Percentiles rank a stretch among this genome's conserved stretches.
Evolutionary conservation across 2,329 filamentous ascomycete genomes (phyloP).

Genomic region (Penicillium hesseltinei): DNA sequence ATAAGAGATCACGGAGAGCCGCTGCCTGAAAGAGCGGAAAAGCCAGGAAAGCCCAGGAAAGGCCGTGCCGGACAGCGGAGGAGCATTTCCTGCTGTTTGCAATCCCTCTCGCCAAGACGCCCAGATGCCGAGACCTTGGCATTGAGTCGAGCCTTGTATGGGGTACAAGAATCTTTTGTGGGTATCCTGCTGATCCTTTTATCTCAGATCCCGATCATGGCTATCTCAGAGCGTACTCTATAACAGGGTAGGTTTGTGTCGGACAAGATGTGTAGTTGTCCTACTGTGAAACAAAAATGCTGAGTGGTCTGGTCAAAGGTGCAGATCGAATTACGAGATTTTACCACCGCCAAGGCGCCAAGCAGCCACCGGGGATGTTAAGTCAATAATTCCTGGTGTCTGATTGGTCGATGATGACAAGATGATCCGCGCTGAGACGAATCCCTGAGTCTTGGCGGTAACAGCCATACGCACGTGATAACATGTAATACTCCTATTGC

Average conservation of each 20-base stretch:
- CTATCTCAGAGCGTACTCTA: background rate
- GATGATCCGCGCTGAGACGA: slow-evolving; percentile 14
- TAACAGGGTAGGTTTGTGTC: background rate
- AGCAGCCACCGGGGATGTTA: slow-evolving; percentile 10
- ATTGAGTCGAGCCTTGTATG: slow-evolving; percentile 17
- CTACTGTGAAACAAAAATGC: background rate
- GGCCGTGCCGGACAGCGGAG: slow-evolving; percentile 25
- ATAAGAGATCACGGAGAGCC: slow-evolving; percentile 13
- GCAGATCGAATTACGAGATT: slow-evolving; percentile 13
- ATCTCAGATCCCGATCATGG: background rate
- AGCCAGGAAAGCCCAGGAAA: slow-evolving; percentile 22
- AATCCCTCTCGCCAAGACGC: slow-evolving; percentile 28
- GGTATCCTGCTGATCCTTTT: background rate
- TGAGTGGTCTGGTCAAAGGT: slow-evolving; percentile 11
- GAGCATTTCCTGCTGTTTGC: slow-evolving; percentile 23
- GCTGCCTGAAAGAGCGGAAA: slow-evolving; percentile 23
- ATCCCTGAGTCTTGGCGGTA: slow-evolving; percentile 17
- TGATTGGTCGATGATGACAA: slow-evolving; percentile 13
- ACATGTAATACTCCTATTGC: background rate
- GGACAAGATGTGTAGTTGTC: slow-evolving; percentile 4
- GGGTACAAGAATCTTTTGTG: background rate
- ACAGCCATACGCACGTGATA: slow-evolving; percentile 12
- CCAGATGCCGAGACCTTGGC: slow-evolving; percentile 36
- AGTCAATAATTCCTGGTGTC: background rate
- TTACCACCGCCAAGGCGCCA: slow-evolving; percentile 28